Evolutionary conservation across 83 land plant genomes (phyloP).

Genomic region (Larix sibirica): DNA sequence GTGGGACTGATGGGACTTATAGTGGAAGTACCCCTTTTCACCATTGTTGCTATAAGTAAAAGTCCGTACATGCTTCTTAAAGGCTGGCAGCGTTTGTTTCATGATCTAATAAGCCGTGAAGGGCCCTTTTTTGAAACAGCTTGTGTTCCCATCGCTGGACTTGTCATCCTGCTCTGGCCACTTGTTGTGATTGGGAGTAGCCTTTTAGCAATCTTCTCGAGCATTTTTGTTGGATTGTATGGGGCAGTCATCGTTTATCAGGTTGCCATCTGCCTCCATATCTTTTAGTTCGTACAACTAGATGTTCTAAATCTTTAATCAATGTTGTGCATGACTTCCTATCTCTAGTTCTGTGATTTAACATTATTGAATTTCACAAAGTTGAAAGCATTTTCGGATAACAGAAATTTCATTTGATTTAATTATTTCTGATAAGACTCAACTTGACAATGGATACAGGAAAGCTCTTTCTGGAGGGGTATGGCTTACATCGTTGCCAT

Average conservation of each 20-base stretch:
- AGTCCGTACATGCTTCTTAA: constrained; percentile 81
- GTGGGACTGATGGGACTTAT: constrained; percentile 69
- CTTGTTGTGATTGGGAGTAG: constrained; percentile 60
- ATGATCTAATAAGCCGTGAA: constrained; percentile 69
- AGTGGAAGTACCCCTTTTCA: constrained; percentile 65
- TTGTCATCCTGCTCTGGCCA: constrained; percentile 82
- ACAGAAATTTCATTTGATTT: background rate
- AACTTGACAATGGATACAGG: constrained; percentile 32
- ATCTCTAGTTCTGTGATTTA: background rate
- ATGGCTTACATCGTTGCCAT: constrained; percentile 64
- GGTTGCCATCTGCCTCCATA: constrained; percentile 30
- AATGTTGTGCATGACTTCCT: background rate
- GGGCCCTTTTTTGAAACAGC: constrained; percentile 81
- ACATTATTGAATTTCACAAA: background rate
- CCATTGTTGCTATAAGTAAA: constrained; percentile 61
- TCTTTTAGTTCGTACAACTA: background rate
- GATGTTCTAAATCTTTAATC: background rate
- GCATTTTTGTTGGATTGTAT: constrained; percentile 71
- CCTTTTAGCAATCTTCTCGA: constrained; percentile 49
- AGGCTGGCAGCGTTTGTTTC: constrained; percentile 75
- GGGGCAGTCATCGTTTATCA: constrained; percentile 77
- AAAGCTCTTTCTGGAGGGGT: constrained; percentile 58
- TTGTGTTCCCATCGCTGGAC: constrained; percentile 88
- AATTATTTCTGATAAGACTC: background rate
- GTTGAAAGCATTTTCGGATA: background rate